Conservation (phyloP, 768 basidiomycete species). For the Hemileccinum rubropunctum region DNA sequence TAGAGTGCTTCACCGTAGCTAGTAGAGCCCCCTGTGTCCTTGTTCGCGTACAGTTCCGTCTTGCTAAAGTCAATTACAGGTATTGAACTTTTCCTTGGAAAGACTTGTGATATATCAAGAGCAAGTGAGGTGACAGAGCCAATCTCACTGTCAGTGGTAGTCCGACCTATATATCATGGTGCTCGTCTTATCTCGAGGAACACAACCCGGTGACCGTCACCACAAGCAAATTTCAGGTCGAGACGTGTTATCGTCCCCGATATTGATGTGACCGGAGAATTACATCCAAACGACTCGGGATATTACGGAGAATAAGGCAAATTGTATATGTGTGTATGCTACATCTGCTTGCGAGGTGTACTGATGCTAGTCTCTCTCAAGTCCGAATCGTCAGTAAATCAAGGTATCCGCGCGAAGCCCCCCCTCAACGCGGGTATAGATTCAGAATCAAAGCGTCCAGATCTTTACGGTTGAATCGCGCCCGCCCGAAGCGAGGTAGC, state of each 20-base stretch:
- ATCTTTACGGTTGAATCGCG: conserved; percentile 85
- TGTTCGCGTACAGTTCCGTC: not conserved
- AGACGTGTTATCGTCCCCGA: too few species aligned
- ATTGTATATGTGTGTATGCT: conserved; percentile 23
- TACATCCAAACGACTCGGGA: not conserved
- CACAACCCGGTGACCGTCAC: too few species aligned
- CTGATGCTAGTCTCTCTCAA: conserved; percentile 18
- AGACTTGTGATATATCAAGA: too few species aligned
- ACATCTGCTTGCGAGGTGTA: conserved; percentile 23
- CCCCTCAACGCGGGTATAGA: conserved; percentile 1
- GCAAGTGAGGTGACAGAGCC: too few species aligned
- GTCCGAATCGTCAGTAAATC: conserved; percentile 11
- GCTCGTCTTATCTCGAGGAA: too few species aligned
- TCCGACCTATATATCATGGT: too few species aligned
- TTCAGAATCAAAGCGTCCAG: conserved; percentile 73
- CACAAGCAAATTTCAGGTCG: too few species aligned
- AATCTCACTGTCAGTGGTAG: too few species aligned
- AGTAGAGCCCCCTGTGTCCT: conserved; percentile 4
- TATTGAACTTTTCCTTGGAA: too few species aligned
- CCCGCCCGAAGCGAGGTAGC: conserved; percentile 88
- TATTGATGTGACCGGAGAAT: not conserved
- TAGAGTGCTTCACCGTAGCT: conserved; percentile 1
- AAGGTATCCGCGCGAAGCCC: conserved; percentile 12
- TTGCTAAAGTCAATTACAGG: too few species aligned
- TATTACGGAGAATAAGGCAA: conserved; percentile 3